Conservation (phyloP, 2,329 filamentous ascomycete genomes). For the Trichoderma breve region DNA sequence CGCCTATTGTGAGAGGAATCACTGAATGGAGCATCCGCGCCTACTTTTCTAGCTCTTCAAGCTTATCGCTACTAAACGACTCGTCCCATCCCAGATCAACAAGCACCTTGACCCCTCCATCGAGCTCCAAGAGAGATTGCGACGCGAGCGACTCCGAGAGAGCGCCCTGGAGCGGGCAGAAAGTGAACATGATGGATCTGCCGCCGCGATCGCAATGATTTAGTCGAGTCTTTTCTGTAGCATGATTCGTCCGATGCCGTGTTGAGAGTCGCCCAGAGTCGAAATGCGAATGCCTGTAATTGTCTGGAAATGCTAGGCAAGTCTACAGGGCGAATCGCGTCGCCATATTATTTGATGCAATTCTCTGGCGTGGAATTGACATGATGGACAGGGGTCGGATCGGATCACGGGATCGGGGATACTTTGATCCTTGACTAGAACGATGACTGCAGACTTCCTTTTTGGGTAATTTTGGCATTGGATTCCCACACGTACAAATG, state of each 20-base stretch:
- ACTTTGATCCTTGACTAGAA: neutral
- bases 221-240: slow-evolving; percentile 5
- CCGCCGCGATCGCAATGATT: slow-evolving; percentile 17
- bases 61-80: slow-evolving; percentile 75
- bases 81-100: slow-evolving; percentile 97
- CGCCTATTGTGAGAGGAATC: neutral
- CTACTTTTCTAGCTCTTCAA: slow-evolving; percentile 89
- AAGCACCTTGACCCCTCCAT: slow-evolving; percentile 92
- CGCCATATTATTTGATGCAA: neutral
- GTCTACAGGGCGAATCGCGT: neutral
- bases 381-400: neutral
- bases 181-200: slow-evolving; percentile 77
- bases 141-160: slow-evolving; percentile 83
- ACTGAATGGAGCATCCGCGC: neutral
- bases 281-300: neutral
- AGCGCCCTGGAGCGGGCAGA: slow-evolving; percentile 87
- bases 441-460: neutral
- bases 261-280: neutral
- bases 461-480: neutral
- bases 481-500: neutral
- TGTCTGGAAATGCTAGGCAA: neutral
- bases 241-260: neutral
- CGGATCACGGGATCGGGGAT: neutral
- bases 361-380: neutral
- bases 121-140: slow-evolving; percentile 93